Conservation (phyloP, 441 rosid species). For the Jatropha multifida region DNA sequence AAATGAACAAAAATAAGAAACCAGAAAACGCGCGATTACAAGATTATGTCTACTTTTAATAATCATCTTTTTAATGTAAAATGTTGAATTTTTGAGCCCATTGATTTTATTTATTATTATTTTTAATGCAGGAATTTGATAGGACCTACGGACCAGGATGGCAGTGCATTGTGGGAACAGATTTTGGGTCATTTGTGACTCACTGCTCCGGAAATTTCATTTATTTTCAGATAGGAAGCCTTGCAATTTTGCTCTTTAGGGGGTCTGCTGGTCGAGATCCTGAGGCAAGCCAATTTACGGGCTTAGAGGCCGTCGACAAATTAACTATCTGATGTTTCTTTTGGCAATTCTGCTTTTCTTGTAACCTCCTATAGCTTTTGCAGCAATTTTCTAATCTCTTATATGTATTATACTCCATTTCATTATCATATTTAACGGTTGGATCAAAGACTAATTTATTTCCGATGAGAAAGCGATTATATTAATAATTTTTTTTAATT, state of each 20-base stretch:
- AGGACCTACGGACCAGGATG: conserved; percentile 47
- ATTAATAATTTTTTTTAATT: too few species aligned
- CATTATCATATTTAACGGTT: too few species aligned
- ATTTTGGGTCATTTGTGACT: conserved; percentile 70
- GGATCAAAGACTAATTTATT: too few species aligned
- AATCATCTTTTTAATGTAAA: neutral
- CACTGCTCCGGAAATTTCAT: conserved; percentile 56
- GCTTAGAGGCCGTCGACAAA: conserved; percentile 23
- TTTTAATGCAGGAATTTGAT: conserved; percentile 55
- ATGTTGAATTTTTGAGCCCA: neutral
- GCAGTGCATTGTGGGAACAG: conserved; percentile 68
- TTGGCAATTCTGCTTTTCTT: neutral
- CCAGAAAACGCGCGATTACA: too few species aligned
- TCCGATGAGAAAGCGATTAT: too few species aligned
- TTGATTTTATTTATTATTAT: neutral
- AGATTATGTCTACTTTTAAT: neutral
- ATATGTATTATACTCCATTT: too few species aligned
- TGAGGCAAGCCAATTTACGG: conserved; percentile 26
- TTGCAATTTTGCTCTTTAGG: conserved; percentile 59
- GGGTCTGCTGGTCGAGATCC: conserved; percentile 38
- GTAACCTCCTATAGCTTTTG: neutral
- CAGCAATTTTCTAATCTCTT: too few species aligned
- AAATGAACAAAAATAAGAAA: too few species aligned
- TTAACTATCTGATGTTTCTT: conserved; percentile 10
- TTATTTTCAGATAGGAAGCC: conserved; percentile 53